phyloP scores from a whole-genome alignment of 139 green algal genomes.

The Bryopsis sp. region DNA sequence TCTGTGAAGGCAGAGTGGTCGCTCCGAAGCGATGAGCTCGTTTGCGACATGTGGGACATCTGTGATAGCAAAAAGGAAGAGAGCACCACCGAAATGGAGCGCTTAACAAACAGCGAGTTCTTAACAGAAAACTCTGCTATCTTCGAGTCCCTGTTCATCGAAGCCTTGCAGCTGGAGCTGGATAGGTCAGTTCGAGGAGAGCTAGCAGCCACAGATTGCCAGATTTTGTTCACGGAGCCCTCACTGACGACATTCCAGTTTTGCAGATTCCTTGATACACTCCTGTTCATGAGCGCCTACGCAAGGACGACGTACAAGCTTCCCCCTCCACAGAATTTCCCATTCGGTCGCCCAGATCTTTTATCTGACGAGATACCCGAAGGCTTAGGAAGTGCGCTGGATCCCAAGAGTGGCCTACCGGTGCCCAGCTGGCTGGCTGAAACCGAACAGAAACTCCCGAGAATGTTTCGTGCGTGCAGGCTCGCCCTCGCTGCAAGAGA shows the following conservation, averaged over 20 bases:
- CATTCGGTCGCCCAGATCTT: too few relatives aligned
- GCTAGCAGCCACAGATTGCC: neutral
- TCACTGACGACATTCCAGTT: neutral
- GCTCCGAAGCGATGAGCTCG: neutral
- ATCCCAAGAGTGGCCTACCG: too few relatives aligned
- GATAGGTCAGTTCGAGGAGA: neutral
- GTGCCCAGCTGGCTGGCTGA: too few relatives aligned
- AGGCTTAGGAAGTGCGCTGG: too few relatives aligned
- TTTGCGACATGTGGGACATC: neutral
- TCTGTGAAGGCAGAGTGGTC: constrained; percentile 2
- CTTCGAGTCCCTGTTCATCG: neutral
- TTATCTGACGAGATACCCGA: too few relatives aligned
- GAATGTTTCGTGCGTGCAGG: neutral
- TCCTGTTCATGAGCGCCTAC: too few relatives aligned
- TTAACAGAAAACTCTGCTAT: neutral
- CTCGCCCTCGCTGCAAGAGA: neutral
- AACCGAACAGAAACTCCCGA: neutral
- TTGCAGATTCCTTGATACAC: too few relatives aligned
- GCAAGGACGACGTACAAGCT: too few relatives aligned
- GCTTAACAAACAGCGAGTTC: neutral
- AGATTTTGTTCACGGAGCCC: neutral
- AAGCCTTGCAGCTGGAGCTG: constrained; percentile 3
- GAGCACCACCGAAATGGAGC: neutral
- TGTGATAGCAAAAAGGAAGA: neutral
- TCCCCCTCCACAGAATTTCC: too few relatives aligned